These are phyloP conservation scores for Dryas octopetala DNA, from an alignment of 306 rosid species.

Conservation along the genomic window DNA sequence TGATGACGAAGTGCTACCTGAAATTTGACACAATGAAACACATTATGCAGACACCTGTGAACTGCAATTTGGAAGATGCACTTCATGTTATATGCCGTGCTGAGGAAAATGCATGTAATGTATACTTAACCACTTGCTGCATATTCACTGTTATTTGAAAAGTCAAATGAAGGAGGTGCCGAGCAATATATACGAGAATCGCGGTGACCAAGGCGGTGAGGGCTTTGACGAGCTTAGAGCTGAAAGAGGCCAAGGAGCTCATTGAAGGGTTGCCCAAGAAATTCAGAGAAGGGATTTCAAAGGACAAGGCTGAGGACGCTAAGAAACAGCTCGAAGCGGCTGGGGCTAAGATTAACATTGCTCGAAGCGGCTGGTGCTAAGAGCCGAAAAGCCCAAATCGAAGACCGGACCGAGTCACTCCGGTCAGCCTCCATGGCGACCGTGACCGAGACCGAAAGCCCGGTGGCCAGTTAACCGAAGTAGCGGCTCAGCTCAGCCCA, in stretches of 20 bases:
- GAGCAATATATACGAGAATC: conserved; percentile 57
- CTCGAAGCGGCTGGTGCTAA: too few species aligned
- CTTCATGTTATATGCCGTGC: conserved; percentile 78
- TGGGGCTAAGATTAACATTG: conserved; percentile 79
- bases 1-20: conserved; percentile 95
- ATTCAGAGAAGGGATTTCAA: conserved; percentile 69
- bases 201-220: conserved; percentile 88
- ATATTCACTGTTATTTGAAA: conserved; percentile 19
- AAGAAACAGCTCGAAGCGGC: conserved; percentile 93
- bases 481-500: too few species aligned
- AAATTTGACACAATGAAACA: conserved; percentile 93
- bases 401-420: too few species aligned
- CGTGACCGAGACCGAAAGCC: too few species aligned
- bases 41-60: conserved; percentile 77
- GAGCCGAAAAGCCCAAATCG: too few species aligned
- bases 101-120: conserved; percentile 86
- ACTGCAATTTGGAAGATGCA: conserved; percentile 70
- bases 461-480: too few species aligned
- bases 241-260: conserved; percentile 91
- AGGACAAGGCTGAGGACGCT: conserved; percentile 91
- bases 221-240: conserved; percentile 68
- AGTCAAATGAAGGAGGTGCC: conserved; percentile 60
- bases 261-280: conserved; percentile 94
- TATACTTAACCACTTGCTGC: conserved; percentile 12
- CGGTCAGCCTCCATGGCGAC: too few species aligned